Evolutionary conservation across 176 grass and related monocot genomes (phyloP), one percentile per base, ranked within the genome.

Genomic region (Eleusine coracana): DNA sequence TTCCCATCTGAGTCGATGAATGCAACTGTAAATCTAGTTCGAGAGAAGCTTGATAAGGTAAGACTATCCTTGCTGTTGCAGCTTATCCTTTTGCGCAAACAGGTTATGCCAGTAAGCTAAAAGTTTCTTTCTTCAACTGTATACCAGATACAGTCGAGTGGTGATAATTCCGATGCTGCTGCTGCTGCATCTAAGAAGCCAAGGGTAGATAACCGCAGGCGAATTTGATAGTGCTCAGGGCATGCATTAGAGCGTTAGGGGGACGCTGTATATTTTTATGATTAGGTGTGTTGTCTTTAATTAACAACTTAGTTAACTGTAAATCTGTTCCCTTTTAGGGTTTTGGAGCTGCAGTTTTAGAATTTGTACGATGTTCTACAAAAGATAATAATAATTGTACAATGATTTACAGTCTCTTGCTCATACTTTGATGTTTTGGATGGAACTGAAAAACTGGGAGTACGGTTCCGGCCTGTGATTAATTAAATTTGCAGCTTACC

Each of bases 1-100:
- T 99, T 98, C 88, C 83, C 96, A 72, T 88, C 87, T 0, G 40
- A 87, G 54, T 93, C 91, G 1, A 99, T 99, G 93, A 99, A 99
- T 49, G 64, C 77, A 31, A 94, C 89, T 11, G 93, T 96, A 27
- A 92, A 88, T 14, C 48, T 92, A 54, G 93, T 99, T 25, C 90
- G 93, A 25, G 89, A 89, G 40, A 93, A 94, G 82, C 91, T 96
- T 51, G 91, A 94, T 54, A 92, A 90, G 96, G 89, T 99, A 66
- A 79, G 12, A 61, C 11, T 58, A 52, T 49, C 3, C 38, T 5
- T 25, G 34, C 21, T 29, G 18, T 5, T 21, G 17, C 27, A 23
- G 8, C 17, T 49, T 82, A 39, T 48, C 58, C 62, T 71, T 76
- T 36, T 63, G 31, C 20, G 20, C 82, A 15, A 18, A 21, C 2